phyloP scores from a whole-genome alignment of 306 rosid genomes.

The Cercis canadensis region DNA sequence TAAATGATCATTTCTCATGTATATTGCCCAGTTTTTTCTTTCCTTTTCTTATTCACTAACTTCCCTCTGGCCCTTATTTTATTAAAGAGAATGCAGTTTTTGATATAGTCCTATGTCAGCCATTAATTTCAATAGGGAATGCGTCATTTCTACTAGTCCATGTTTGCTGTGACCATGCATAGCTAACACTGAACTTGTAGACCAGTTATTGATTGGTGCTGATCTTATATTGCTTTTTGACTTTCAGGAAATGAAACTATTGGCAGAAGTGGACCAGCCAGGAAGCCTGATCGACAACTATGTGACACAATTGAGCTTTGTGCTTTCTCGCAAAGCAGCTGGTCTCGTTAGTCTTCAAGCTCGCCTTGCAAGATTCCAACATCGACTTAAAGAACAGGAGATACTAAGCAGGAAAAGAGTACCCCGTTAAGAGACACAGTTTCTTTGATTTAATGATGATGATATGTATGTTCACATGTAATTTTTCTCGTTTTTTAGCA shows the following conservation, averaged over 20 bases:
- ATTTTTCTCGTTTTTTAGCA: constrained; percentile 38
- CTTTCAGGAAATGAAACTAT: constrained; percentile 87
- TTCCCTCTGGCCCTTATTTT: background rate
- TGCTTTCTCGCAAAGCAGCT: constrained; percentile 95
- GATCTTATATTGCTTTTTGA: constrained; percentile 31
- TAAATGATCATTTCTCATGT: background rate
- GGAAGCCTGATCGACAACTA: constrained; percentile 92
- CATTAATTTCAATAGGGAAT: background rate
- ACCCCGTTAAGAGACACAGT: constrained; percentile 61
- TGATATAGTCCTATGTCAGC: constrained; percentile 1
- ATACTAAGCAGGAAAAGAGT: constrained; percentile 85
- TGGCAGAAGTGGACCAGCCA: constrained; percentile 97
- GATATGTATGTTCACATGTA: constrained; percentile 38
- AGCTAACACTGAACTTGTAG: no score
- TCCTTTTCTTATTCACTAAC: background rate
- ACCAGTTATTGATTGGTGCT: constrained; percentile 3
- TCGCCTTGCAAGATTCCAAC: constrained; percentile 94
- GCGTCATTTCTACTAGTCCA: no score
- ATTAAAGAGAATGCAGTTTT: background rate
- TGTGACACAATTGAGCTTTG: constrained; percentile 81
- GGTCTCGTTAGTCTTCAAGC: constrained; percentile 92
- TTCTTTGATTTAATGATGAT: constrained; percentile 39
- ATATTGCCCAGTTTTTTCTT: background rate
- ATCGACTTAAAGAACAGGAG: constrained; percentile 92
- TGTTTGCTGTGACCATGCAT: no score